Percentiles rank a stretch among this genome's conserved stretches.
Evolutionary conservation across 176 grass and related monocot species (phyloP).

Genomic region (Leersia perrieri): DNA sequence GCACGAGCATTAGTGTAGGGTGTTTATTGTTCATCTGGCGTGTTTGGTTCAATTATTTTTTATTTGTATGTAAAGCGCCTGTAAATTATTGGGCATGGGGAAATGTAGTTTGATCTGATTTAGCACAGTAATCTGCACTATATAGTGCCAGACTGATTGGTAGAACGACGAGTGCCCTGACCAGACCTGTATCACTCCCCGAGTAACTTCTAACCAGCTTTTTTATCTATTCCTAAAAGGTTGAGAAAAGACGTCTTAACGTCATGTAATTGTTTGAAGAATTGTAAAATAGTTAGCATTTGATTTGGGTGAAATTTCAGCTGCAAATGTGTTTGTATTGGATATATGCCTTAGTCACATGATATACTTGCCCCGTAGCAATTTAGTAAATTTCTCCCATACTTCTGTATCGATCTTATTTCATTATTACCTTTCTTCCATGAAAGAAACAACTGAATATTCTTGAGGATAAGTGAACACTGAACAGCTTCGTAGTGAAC

Average conservation of each 20-base stretch:
- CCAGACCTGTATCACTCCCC: neutral
- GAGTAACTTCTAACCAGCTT: conserved; percentile 15
- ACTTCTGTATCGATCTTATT: neutral
- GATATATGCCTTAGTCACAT: neutral
- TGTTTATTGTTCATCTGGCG: neutral
- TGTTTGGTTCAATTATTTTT: conserved; percentile 31
- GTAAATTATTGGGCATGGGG: conserved; percentile 57
- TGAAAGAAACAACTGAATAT: neutral
- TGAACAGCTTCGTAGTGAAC: neutral
- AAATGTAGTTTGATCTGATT: conserved; percentile 41
- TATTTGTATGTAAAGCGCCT: conserved; percentile 45
- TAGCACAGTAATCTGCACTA: conserved; percentile 18
- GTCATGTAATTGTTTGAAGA: conserved; percentile 32
- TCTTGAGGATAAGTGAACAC: neutral
- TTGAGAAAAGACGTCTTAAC: neutral
- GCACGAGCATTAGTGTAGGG: conserved; percentile 66
- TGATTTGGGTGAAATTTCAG: conserved; percentile 9
- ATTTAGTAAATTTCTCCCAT: too few relatives aligned
- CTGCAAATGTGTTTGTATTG: neutral
- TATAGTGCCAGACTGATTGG: neutral
- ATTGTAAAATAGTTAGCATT: conserved; percentile 21
- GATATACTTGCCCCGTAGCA: neutral
- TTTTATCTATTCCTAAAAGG: conserved; percentile 3
- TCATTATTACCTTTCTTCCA: neutral
- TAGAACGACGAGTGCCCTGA: conserved; percentile 24